Base-by-base conservation (phyloP, 345 rosid species). In the Salix brachista region DNA sequence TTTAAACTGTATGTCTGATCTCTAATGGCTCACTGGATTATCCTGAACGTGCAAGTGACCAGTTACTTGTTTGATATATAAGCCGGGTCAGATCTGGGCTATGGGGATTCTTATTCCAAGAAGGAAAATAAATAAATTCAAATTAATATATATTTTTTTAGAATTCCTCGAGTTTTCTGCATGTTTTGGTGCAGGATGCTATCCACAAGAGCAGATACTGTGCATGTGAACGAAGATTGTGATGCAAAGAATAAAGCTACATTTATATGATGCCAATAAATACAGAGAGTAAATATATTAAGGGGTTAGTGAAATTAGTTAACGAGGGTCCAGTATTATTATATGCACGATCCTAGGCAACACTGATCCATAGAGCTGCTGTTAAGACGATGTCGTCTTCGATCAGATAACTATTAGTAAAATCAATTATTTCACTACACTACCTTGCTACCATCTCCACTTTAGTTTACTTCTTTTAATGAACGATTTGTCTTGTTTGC, bases 301-400 rank as follows among this genome's bases (percentile, higher is more conserved):
- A 56, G 61, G 61, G 61, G 61, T 56, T 21, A 56, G 25, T 56
- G 61, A 56, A 56, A 56, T 56, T 56, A 56, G 4, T 8, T 50
- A 19, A 52, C 7, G 9, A 6, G 58, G 58, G 8, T 52, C 58
- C 69, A 28, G 21, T 13, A 65, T 70, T 13, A 65, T 70, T 11
- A 58, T 39, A 78, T 72, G 82, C 85, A 82, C 72, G 87, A 89
- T 89, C 86, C 90, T 52, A 87, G 83, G 86, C 85, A 79, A 67
- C 69, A 72, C 78, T 79, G 67, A 87, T 85, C 88, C 88, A 84
- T 69, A 82, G 79, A 72, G 42, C 67, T 74, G 11, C 30, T 72
- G 37, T 60, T 69, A 64, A 69, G 72, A 19, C 26, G 21, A 23
- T 36, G 21, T 28, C 8, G 5, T 9, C 12, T 41, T 32, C 34